These are phyloP conservation scores for Neonectria neomacrospora DNA, from an alignment of 2,329 filamentous ascomycete species.

Conservation along the genomic window DNA sequence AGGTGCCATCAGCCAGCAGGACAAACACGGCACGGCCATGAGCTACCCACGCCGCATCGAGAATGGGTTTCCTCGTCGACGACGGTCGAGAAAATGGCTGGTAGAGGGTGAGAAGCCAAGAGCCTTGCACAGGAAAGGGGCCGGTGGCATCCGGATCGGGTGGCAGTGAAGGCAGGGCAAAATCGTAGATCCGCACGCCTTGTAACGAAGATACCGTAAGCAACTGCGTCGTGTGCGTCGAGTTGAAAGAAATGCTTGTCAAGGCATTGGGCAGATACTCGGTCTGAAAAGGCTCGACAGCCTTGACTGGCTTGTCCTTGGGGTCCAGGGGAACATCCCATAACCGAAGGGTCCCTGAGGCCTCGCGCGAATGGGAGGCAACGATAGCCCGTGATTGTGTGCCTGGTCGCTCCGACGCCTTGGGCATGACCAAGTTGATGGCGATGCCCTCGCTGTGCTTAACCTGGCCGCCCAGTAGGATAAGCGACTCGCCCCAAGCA, in stretches of 20 bases:
- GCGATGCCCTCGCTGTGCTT: conserved; percentile 66
- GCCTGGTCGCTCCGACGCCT: conserved; percentile 52
- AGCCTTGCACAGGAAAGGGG: conserved; percentile 67
- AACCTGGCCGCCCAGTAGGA: conserved; percentile 64
- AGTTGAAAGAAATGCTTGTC: conserved; percentile 69
- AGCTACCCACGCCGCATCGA: conserved; percentile 71
- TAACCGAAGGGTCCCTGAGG: conserved; percentile 66
- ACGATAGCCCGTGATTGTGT: conserved; percentile 61
- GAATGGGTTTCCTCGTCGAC: conserved; percentile 66
- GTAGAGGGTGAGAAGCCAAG: conserved; percentile 73
- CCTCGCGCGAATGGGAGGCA: conserved; percentile 69
- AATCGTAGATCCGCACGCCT: conserved; percentile 72
- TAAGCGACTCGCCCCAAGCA: conserved; percentile 71
- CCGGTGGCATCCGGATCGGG: conserved; percentile 62
- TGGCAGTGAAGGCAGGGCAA: conserved; percentile 62
- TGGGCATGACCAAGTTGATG: conserved; percentile 61
- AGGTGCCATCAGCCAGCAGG: conserved; percentile 71
- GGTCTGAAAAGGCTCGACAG: conserved; percentile 66
- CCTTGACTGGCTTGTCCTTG: conserved; percentile 45
- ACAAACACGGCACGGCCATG: conserved; percentile 69
- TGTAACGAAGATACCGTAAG: conserved; percentile 66
- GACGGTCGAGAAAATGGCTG: conserved; percentile 64
- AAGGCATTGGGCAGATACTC: conserved; percentile 68
- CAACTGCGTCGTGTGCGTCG: conserved; percentile 67
- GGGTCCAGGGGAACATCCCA: conserved; percentile 66